Conservation (phyloP, 805 yeast species). For the Candida nonsorbophila region DNA sequence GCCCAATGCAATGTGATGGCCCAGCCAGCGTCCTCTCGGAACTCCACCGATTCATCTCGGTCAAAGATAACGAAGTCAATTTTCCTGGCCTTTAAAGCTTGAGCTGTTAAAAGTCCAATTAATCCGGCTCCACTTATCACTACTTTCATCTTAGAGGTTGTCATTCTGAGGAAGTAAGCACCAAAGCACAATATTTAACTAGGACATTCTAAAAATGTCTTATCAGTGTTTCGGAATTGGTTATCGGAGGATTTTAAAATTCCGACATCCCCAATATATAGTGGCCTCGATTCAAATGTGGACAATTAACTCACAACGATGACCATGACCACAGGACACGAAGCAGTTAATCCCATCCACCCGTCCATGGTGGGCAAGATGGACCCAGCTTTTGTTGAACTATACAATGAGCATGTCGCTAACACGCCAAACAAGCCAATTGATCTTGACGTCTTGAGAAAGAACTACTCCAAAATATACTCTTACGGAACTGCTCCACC, state of each 20-base stretch:
- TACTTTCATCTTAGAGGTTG: constrained; percentile 1
- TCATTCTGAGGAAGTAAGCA: no score
- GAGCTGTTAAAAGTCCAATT: constrained; percentile 18
- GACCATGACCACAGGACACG: constrained; percentile 10
- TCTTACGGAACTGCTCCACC: constrained; percentile 26
- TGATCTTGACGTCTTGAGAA: constrained; percentile 20
- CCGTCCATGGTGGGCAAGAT: constrained; percentile 17
- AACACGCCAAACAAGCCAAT: constrained; percentile 20
- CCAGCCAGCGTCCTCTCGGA: constrained; percentile 23
- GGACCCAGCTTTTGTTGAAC: constrained; percentile 31
- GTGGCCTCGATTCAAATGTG: no score
- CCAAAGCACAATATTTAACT: no score
- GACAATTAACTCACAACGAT: background rate
- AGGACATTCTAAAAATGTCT: no score
- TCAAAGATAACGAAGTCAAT: constrained; percentile 20
- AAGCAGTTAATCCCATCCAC: constrained; percentile 19
- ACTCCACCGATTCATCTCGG: constrained; percentile 15
- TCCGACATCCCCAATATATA: no score
- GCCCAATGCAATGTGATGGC: constrained; percentile 28
- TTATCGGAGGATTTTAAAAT: no score
- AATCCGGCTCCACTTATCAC: constrained; percentile 15
- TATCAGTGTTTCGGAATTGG: no score
- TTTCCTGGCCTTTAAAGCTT: constrained; percentile 14
- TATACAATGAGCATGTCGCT: constrained; percentile 22
- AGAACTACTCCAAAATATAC: constrained; percentile 31